phyloP scores from a whole-genome alignment of 805 yeast species.

The Debaryomyces castellii region DNA sequence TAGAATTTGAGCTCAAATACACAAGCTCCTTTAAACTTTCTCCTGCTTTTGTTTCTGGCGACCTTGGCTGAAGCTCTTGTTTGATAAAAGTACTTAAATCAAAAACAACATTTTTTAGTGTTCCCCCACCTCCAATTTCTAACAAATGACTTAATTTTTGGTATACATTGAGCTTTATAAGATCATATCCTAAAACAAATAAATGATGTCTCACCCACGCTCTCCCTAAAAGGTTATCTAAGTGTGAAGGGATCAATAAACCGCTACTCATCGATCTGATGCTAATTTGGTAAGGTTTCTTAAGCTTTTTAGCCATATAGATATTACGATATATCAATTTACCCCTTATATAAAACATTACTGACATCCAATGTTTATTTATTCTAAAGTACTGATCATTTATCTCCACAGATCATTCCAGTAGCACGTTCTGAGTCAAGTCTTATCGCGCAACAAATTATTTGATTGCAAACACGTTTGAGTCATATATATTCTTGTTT shows the following conservation, averaged over 20 bases:
- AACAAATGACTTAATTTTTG: conserved; percentile 27
- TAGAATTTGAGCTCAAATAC: conserved; percentile 13
- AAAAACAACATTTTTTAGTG: conserved; percentile 34
- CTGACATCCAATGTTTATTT: not conserved
- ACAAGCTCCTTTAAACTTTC: conserved; percentile 22
- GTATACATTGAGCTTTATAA: conserved; percentile 31
- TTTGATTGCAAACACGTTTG: not conserved
- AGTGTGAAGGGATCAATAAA: not conserved
- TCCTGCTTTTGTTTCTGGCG: conserved; percentile 11
- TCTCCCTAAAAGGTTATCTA: conserved; percentile 10
- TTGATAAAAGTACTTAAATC: conserved; percentile 33
- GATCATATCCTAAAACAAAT: conserved; percentile 34
- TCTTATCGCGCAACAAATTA: not conserved
- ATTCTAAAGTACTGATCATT: not conserved
- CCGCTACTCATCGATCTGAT: not conserved
- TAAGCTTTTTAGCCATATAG: not conserved
- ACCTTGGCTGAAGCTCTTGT: conserved; percentile 20
- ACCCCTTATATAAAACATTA: not conserved
- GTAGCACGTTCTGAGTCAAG: not conserved
- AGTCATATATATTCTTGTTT: too few relatives aligned
- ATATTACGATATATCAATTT: not conserved
- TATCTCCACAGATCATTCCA: not conserved
- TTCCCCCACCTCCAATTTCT: conserved; percentile 30
- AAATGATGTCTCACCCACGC: conserved; percentile 34
- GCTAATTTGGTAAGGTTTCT: not conserved